phyloP scores from a whole-genome alignment of 1,284 basidiomycete genomes.

The Naganishia liquefaciens region DNA sequence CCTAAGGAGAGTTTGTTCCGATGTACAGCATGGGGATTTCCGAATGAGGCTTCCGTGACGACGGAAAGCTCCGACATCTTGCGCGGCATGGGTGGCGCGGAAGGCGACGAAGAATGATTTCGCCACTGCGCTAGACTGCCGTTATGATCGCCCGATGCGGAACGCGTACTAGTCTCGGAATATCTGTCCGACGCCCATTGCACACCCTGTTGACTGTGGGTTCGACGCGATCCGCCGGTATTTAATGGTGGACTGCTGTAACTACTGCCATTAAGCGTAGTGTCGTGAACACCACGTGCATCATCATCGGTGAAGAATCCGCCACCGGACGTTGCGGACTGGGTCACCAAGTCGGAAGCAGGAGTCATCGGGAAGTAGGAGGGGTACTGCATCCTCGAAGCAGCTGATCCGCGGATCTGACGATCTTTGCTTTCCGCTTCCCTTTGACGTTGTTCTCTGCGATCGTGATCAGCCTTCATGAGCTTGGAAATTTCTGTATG shows the following conservation, averaged over 20 bases:
- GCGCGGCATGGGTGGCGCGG: slow-evolving; percentile 57
- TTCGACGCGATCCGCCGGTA: slow-evolving; percentile 60
- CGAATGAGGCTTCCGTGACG: slow-evolving; percentile 39
- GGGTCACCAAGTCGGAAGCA: slow-evolving; percentile 34
- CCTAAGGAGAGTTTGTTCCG: slow-evolving; percentile 34
- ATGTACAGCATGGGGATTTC: slow-evolving; percentile 37
- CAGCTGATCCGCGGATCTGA: slow-evolving; percentile 32
- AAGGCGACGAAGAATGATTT: slow-evolving; percentile 60
- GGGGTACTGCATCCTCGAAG: slow-evolving; percentile 41
- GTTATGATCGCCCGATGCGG: slow-evolving; percentile 71
- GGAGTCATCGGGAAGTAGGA: slow-evolving; percentile 37
- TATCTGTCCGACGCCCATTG: slow-evolving; percentile 59
- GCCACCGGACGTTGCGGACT: slow-evolving; percentile 34
- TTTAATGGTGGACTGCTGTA: slow-evolving; percentile 61
- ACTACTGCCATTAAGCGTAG: slow-evolving; percentile 36
- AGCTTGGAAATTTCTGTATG: slow-evolving; percentile 82
- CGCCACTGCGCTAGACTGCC: slow-evolving; percentile 70
- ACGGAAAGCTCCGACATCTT: slow-evolving; percentile 46
- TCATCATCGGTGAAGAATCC: slow-evolving; percentile 40
- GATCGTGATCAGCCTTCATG: slow-evolving; percentile 61
- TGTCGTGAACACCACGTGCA: slow-evolving; percentile 41
- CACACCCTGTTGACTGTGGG: slow-evolving; percentile 60
- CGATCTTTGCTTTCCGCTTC: slow-evolving; percentile 42
- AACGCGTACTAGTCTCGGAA: slow-evolving; percentile 58
- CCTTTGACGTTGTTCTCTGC: slow-evolving; percentile 60